Evolutionary conservation across 2,329 filamentous ascomycete species (phyloP), one percentile per base, ranked within the genome.

Genomic region (Xylariaceae sp.): DNA sequence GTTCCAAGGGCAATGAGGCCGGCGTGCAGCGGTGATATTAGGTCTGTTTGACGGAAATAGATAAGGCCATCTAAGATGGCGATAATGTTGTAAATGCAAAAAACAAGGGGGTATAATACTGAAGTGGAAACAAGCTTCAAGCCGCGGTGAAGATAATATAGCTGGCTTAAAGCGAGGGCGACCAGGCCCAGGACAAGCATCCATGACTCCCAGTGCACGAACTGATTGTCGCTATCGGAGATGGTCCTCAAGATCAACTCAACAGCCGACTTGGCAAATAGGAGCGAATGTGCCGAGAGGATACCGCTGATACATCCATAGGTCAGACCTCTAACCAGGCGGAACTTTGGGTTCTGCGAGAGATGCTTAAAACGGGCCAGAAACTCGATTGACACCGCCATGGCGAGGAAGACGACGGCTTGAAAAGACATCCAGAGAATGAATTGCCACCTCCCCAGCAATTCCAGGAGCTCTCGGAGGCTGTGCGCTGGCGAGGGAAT

Each of bases 21-120:
- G 12, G 85, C 90, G 55, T 87, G 82, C 2, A 92, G 65, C 1
- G 79, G 72, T 12, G 82, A 80, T 47, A 98, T 78, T 40, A 85
- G 74, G 48, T 88, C 83, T 37, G 83, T 85, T 64, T 98, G 92
- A 53, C 84, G 76, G 67, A 97, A 98, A 65, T 97, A 98, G 54
- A 98, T 95, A 51, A 98, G 73, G 21, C 92, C 92, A 64, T 98
- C 92, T 51, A 97, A 71, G 52, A 98, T 98, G 50, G 92, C 92
- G 57, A 97, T 89, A 56, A 98, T 95, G 71, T 98, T 98, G 73
- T 97, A 98, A 49, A 97, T 80, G 72, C 92, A 98, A 65, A 98
- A 98, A 27, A 97, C 89, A 53, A 97, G 82, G 4, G 92, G 92
- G 63, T 98, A 98, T 51, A 98, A 73, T 46, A 97, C 84, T 55